Percentiles rank a stretch among this genome's conserved stretches.
phyloP scores from a whole-genome alignment of 2,329 filamentous ascomycete species.

The Colletotrichum zoysiae region DNA sequence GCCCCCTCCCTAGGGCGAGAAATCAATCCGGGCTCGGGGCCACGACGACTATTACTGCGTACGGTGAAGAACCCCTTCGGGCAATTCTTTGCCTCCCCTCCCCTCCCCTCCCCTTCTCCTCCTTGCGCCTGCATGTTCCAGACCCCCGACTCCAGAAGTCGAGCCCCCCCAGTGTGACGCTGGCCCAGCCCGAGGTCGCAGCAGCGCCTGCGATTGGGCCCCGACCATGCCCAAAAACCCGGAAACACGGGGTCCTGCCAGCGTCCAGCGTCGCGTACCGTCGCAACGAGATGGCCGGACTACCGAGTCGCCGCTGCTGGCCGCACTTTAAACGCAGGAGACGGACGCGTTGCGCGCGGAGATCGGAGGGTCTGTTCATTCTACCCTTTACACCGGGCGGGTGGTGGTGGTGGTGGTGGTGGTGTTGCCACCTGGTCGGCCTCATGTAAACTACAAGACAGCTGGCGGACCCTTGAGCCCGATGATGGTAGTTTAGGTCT shows the following conservation, averaged over 20 bases:
- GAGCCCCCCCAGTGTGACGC: conserved; percentile 14
- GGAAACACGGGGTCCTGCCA: conserved; percentile 36
- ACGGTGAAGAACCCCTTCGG: conserved; percentile 6
- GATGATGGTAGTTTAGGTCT: no score
- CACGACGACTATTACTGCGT: no score
- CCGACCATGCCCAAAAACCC: conserved; percentile 27
- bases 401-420: background rate
- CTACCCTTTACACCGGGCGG: background rate
- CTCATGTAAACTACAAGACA: no score
- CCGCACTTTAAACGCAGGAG: background rate
- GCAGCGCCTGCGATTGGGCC: conserved; percentile 27
- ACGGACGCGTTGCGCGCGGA: background rate
- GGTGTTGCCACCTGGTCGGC: background rate
- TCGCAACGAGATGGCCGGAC: background rate
- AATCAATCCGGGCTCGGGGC: background rate
- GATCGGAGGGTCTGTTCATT: conserved; percentile 9
- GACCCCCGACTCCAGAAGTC: conserved; percentile 22
- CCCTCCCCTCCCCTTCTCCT: no score
- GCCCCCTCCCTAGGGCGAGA: background rate
- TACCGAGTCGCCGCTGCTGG: background rate
- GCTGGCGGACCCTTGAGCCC: no score
- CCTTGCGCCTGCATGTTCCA: conserved; percentile 2
- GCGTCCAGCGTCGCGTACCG: conserved; percentile 8
- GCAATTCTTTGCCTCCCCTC: background rate
- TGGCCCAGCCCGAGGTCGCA: conserved; percentile 20